phyloP scores from a whole-genome alignment of 345 rosid genomes.

The Ceriops zippeliana region DNA sequence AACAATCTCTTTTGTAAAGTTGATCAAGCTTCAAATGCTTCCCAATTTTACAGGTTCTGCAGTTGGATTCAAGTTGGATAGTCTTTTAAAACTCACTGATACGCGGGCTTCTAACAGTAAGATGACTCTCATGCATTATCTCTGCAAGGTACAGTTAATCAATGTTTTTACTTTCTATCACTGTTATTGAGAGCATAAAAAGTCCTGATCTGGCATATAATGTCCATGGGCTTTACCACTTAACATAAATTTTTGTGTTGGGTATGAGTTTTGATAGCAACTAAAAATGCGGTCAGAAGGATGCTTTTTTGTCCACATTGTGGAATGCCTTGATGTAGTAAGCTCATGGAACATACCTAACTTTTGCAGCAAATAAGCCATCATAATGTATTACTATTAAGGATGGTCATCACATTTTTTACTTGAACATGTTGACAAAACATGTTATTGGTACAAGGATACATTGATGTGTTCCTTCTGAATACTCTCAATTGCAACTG shows the following conservation, averaged over 20 bases:
- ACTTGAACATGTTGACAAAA: not conserved
- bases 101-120: constrained; percentile 88
- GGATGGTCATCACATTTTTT: not conserved
- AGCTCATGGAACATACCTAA: no score
- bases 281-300: not conserved
- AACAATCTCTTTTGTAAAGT: not conserved
- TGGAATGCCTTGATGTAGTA: not conserved
- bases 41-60: constrained; percentile 74
- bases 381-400: not conserved
- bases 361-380: no score
- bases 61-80: constrained; percentile 95
- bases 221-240: no score
- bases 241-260: no score
- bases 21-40: not conserved
- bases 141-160: constrained; percentile 73
- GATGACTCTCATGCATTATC: constrained; percentile 98
- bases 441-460: not conserved
- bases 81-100: constrained; percentile 87
- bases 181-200: not conserved
- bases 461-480: no score
- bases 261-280: no score
- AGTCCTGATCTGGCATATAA: not conserved
- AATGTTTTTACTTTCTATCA: constrained; percentile 2
- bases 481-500: no score
- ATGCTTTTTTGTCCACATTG: not conserved